Evolutionary conservation across 225 moss, liverwort and hornwort genomes (phyloP).

Genomic region (Antitrichia curtipendula): DNA sequence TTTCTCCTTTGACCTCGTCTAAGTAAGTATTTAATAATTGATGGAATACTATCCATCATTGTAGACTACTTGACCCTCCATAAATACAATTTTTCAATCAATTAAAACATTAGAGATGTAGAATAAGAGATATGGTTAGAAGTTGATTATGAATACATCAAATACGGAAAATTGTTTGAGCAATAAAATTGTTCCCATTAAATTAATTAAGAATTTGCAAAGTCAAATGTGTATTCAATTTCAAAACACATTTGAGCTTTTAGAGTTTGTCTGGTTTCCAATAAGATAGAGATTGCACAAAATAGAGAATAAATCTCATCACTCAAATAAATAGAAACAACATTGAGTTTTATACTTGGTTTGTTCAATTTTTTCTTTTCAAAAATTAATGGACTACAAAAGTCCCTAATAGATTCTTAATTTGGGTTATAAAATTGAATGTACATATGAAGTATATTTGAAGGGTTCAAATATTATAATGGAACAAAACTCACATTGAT

Average conservation of each 20-base stretch:
- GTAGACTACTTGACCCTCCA: too few species aligned
- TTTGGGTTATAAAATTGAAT: neutral
- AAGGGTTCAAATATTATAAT: too few species aligned
- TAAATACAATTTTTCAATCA: too few species aligned
- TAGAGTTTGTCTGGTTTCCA: neutral
- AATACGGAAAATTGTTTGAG: neutral
- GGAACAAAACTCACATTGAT: neutral
- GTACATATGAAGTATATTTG: too few species aligned
- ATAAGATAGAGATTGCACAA: neutral
- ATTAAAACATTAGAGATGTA: neutral
- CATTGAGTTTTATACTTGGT: neutral
- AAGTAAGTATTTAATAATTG: too few species aligned
- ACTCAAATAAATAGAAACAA: neutral
- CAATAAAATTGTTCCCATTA: neutral
- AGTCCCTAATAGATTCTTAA: neutral
- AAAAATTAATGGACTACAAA: neutral
- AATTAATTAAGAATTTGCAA: neutral
- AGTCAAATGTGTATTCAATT: neutral
- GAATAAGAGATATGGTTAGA: neutral
- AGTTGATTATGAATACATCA: neutral
- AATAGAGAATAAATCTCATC: neutral
- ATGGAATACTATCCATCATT: too few species aligned
- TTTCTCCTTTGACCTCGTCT: neutral
- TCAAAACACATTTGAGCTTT: neutral
- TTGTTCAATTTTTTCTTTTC: neutral